Base-by-base conservation (phyloP, 306 rosid species). In the Cucurbita moschata region DNA sequence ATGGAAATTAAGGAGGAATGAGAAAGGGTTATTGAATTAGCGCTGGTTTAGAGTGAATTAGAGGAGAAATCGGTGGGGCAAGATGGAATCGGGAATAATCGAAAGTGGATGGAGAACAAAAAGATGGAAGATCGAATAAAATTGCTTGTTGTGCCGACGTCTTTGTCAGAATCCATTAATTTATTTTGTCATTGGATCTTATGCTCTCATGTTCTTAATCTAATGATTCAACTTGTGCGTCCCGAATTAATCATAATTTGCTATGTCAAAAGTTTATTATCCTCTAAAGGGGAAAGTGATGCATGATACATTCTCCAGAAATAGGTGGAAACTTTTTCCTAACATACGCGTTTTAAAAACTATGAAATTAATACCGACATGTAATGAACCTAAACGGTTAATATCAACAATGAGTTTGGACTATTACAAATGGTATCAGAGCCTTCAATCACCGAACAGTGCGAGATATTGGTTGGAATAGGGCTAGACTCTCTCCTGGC, bases 111-210 rank as follows among this genome's bases (percentile, higher is more conserved):
- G 35, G 69, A 39, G 56, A 61, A 6, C 71, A 51, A 75, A 75
- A 71, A 42, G 54, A 60, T 30, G 51, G 40, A 47, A 14, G n/a
- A 54, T 37, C 10, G 69, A 69, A 40, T 79, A 37, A 68, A 23
- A 40, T 39, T 64, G 52, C 18, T 63, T 63, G 50, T 40, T 63
- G 50, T 16, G 30, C 15, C 37, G 8, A 18, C 9, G 42, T n/a
- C 46, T 64, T 64, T 42, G 71, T 64, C 71, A 64, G 51, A 64
- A 16, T 64, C 71, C 71, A 64, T 64, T 64, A 40, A 7, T 63
- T 30, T 39, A 8, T 63, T 63, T 35, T 60, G 5, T 5, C 37
- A 13, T 35, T 61, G 64, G 16, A 62, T 62, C 7, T 62, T 62
- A 59, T 62, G 21, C 7, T 3, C 14, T 62, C 6, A 16, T 62